phyloP scores from a whole-genome alignment of 78 protist species.

The Bigelowiella natans region DNA sequence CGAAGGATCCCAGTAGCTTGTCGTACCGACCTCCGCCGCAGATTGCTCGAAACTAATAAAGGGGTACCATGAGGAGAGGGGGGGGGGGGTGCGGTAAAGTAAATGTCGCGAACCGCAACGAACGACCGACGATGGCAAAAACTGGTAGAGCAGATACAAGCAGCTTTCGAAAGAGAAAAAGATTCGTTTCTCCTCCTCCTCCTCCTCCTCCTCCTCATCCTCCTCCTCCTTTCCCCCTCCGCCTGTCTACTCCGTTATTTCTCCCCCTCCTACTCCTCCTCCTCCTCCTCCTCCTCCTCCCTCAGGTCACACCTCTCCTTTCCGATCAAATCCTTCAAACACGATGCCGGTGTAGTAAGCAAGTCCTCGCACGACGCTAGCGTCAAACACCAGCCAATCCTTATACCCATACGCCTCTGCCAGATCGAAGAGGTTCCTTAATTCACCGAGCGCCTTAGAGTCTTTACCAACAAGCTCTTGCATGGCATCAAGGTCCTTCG shows the following conservation, averaged over 20 bases:
- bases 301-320: not conserved
- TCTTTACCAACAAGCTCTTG: not conserved
- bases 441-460: not conserved
- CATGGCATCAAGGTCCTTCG: not conserved
- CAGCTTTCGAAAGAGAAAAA: too few relatives aligned
- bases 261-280: not conserved
- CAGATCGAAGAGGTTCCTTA: not conserved
- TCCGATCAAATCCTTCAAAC: conserved; percentile 54
- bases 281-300: not conserved
- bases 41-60: conserved; percentile 28
- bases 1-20: conserved; percentile 36
- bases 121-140: not conserved
- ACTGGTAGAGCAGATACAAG: too few relatives aligned
- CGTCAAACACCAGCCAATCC: conserved; percentile 12
- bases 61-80: not conserved
- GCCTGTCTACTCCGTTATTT: too few relatives aligned
- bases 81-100: not conserved
- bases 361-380: conserved; percentile 49
- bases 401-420: conserved; percentile 16
- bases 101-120: not conserved
- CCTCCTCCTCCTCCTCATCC: too few relatives aligned
- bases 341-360: conserved; percentile 66
- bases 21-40: conserved; percentile 52
- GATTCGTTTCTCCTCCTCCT: too few relatives aligned
- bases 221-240: too few relatives aligned